Conservation (phyloP, 129 eudicot genomes). For the Centaurea solstitialis region DNA sequence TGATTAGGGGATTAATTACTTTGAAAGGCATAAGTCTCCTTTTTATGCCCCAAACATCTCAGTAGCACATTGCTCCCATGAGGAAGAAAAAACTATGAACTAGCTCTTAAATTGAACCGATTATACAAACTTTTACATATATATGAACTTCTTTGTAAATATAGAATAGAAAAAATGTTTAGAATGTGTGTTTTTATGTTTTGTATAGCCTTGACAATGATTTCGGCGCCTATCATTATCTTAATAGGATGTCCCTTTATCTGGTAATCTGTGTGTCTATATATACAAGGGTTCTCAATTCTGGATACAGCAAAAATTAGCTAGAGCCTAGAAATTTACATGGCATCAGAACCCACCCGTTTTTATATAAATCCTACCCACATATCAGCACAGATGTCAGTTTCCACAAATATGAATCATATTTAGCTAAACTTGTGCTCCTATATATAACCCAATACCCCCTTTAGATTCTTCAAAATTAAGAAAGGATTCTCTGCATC, state of each 20-base stretch:
- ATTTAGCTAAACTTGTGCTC: background rate
- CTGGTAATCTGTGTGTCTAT: background rate
- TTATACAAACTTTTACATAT: background rate
- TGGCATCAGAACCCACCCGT: background rate
- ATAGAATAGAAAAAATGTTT: background rate
- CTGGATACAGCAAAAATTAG: background rate
- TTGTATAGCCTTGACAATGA: background rate
- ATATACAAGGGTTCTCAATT: background rate
- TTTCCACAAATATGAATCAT: background rate
- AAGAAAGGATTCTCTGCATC: background rate
- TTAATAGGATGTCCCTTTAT: background rate
- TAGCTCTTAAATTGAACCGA: background rate
- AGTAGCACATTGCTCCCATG: background rate
- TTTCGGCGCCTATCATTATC: background rate
- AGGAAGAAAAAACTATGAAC: background rate
- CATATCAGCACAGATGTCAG: background rate
- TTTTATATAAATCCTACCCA: background rate
- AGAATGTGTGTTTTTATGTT: background rate
- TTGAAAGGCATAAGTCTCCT: background rate
- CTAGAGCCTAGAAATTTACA: background rate
- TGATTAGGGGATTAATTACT: background rate
- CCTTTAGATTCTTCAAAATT: background rate
- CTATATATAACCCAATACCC: background rate
- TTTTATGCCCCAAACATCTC: background rate
- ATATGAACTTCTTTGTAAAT: background rate